phyloP scores from a whole-genome alignment of 1,139 yeast species.

The Suhomyces yuchorum region DNA sequence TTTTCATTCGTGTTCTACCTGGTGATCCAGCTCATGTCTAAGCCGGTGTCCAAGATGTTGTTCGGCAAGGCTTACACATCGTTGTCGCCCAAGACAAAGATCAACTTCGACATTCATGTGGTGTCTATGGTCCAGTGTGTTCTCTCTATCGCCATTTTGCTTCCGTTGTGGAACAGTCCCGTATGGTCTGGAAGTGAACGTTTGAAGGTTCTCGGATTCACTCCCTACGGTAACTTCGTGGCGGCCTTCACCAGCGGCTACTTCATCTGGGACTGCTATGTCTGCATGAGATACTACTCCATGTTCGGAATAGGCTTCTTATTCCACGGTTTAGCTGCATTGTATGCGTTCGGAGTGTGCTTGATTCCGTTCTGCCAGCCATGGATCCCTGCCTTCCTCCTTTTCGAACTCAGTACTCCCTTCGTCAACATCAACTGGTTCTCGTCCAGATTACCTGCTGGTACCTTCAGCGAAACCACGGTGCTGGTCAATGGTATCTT shows the following conservation, averaged over 20 bases:
- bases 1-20: constrained; percentile 43
- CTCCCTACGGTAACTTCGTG: constrained; percentile 75
- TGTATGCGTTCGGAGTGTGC: constrained; percentile 66
- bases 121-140: constrained; percentile 85
- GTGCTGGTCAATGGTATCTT: constrained; percentile 69
- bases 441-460: constrained; percentile 70
- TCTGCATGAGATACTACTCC: constrained; percentile 60
- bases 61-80: constrained; percentile 52
- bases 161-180: constrained; percentile 62
- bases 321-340: constrained; percentile 82
- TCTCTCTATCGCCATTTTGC: constrained; percentile 53
- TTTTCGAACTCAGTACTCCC: constrained; percentile 92
- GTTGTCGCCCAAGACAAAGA: constrained; percentile 47
- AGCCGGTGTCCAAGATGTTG: constrained; percentile 29
- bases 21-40: constrained; percentile 44
- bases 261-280: constrained; percentile 85
- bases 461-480: constrained; percentile 51
- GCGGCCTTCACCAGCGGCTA: constrained; percentile 77
- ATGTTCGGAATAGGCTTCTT: constrained; percentile 83
- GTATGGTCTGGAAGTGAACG: constrained; percentile 46
- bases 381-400: constrained; percentile 78
- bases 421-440: constrained; percentile 92
- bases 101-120: constrained; percentile 85
- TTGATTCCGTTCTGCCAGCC: constrained; percentile 59
- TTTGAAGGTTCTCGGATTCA: constrained; percentile 58